Conservation (phyloP, 2,329 filamentous ascomycete genomes). For the Esteya vermicola region DNA sequence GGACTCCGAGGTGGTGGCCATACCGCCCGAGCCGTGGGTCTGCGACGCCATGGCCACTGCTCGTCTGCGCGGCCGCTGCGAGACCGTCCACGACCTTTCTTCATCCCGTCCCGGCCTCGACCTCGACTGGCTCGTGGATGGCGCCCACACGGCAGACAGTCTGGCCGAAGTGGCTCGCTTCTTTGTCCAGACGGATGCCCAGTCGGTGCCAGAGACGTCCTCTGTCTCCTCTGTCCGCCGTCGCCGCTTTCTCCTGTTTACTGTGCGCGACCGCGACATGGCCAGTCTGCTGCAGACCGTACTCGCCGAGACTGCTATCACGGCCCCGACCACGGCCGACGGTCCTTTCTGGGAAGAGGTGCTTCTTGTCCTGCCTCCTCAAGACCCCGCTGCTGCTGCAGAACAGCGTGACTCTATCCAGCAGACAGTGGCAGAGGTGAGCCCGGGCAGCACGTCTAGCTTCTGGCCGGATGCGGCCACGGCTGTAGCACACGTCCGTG, state of each 20-base stretch:
- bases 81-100: constrained; percentile 45
- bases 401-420: no score
- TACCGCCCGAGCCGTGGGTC: constrained; percentile 1
- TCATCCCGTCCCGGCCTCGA: no score
- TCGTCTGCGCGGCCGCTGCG: constrained; percentile 68
- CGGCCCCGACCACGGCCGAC: no score
- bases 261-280: constrained; percentile 55
- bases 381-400: neutral
- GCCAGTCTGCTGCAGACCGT: constrained; percentile 38
- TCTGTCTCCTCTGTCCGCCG: no score
- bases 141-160: constrained; percentile 85
- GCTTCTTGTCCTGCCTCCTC: constrained; percentile 8
- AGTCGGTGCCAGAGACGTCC: constrained; percentile 12
- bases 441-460: constrained; percentile 10
- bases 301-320: constrained; percentile 17
- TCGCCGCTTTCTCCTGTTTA: constrained; percentile 61
- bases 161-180: constrained; percentile 68
- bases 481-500: constrained; percentile 37
- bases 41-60: constrained; percentile 59
- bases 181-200: constrained; percentile 50
- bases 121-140: constrained; percentile 68
- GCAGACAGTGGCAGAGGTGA: neutral
- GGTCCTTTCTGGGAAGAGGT: constrained; percentile 12
- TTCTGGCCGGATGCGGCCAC: constrained; percentile 17
- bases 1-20: constrained; percentile 16